Evolutionary conservation across 345 rosid species (phyloP), one percentile per base, ranked within the genome.

Genomic region (Limnanthes douglasii): DNA sequence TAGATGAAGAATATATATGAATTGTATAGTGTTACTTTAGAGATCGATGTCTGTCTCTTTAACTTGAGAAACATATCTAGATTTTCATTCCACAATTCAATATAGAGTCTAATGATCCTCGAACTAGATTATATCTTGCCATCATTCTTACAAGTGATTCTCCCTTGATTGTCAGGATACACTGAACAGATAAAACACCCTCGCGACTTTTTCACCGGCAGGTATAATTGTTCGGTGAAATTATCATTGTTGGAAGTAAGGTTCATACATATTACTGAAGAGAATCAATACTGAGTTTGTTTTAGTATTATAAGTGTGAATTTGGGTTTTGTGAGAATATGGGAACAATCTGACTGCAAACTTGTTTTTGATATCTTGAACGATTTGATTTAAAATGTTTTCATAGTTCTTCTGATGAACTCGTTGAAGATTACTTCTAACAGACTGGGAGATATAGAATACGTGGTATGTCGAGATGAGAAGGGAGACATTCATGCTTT

Each of bases 391-490:
- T 26, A 12, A 26, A 26, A 26, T 6, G 30, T 26, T 2, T 26
- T 2, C 3, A 6, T 6, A 8, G 30, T 7, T 31, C 19, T 25
- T 37, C 34, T 46, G 27, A 21, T 12, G 39, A 18, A 32, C 34
- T 36, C 56, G 46, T 39, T 39, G 59, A 27, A 24, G 14, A 19
- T 46, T 16, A 18, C 38, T 16, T 48, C 13, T n/a, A 15, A 51
- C 68, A 81, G 97, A 62, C 45, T 86, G 48, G 95, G 95, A 34
- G 51, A 69, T 23, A 68, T 78, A 15, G 86, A 86, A 32, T 86
- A 45, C 50, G 59, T 82, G 46, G 93, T 86, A 32, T 86, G 95
- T 35, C 54, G 76, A 34, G 86, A 78, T 56, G 93, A 68, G 13
- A 33, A 52, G 24, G 93, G 93, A 5, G 62, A 65, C 54, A 23